phyloP scores from a whole-genome alignment of 257 asterid genomes.

The Ocimum tenuiflorum region DNA sequence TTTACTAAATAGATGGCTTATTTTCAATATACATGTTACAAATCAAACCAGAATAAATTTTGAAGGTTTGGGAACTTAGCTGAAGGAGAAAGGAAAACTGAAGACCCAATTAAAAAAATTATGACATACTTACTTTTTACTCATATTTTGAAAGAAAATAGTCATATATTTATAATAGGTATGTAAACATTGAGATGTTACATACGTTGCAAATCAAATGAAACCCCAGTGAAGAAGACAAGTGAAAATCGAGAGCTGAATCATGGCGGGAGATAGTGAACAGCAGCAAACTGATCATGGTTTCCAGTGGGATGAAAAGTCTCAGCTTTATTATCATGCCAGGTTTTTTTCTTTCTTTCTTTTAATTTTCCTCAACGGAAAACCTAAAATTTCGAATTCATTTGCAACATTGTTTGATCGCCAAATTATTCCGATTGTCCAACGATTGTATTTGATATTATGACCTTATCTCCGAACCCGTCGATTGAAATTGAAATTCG shows the following conservation, averaged over 20 bases:
- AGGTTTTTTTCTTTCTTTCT: slow-evolving; percentile 49
- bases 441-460: background rate
- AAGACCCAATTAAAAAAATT: background rate
- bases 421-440: slow-evolving; percentile 11
- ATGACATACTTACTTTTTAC: too few relatives aligned
- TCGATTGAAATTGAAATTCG: background rate
- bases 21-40: too few relatives aligned
- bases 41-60: too few relatives aligned
- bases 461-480: background rate
- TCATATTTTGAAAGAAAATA: too few relatives aligned
- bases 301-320: slow-evolving; percentile 76
- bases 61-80: too few relatives aligned
- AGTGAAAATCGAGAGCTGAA: slow-evolving; percentile 9
- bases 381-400: background rate
- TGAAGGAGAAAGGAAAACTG: too few relatives aligned
- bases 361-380: background rate
- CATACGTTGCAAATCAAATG: background rate
- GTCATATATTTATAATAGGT: too few relatives aligned
- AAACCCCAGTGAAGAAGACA: background rate
- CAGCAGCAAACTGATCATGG: slow-evolving; percentile 30
- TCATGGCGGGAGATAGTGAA: slow-evolving; percentile 49
- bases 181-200: background rate
- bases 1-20: too few relatives aligned
- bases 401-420: background rate
- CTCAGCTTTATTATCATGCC: slow-evolving; percentile 83